Base-by-base conservation (phyloP, 129 eudicot species). In the Daucus carota region DNA sequence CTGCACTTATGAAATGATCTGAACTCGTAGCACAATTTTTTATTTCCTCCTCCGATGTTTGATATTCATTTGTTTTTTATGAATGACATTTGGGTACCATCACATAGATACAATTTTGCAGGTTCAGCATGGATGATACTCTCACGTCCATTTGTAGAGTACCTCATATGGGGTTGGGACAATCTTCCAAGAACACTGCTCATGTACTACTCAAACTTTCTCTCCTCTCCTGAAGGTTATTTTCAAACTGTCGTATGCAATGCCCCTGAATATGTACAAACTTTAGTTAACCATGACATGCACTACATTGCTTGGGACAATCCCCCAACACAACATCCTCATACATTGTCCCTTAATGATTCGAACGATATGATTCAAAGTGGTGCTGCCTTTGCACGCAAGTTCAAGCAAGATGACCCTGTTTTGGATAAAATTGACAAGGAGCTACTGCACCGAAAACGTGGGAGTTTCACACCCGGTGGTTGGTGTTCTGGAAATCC, bases 121-220 rank as follows among this genome's bases (percentile, higher is more conserved):
- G 98, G 98, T 73, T 93, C 98, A 7, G 98, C 98, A 5, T 93
- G 98, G 98, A 93, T 88, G 96, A 82, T 88, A 26, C 77, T 93
- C 66, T 88, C 98, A 0, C 96, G 90, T 15, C 69, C 92, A 36
- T 93, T 93, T 73, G 92, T 88, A 18, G 96, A 93, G 45, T 90
- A 93, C 75, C 75, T 83, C 81, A 84, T 93, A 77, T 90, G 92
- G 92, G 98, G 98, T 59, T 93, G 98, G 98, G 98, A 93, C 46
- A 93, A 93, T 83, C 96, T 93, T 34, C 98, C 98, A 41, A 76
- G 98, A 71, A 88, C 90, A 32, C 80, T 90, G 12, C 92, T 93
- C 28, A 90, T 93, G 96, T 93, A 93, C 86, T 90, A 93, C 81
- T 44, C 98, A 31, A 93, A 93, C 47, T 93, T 93, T 38, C 85